Evolutionary conservation across 2,329 filamentous ascomycete species (phyloP).

Genomic region (Fusarium piperis): DNA sequence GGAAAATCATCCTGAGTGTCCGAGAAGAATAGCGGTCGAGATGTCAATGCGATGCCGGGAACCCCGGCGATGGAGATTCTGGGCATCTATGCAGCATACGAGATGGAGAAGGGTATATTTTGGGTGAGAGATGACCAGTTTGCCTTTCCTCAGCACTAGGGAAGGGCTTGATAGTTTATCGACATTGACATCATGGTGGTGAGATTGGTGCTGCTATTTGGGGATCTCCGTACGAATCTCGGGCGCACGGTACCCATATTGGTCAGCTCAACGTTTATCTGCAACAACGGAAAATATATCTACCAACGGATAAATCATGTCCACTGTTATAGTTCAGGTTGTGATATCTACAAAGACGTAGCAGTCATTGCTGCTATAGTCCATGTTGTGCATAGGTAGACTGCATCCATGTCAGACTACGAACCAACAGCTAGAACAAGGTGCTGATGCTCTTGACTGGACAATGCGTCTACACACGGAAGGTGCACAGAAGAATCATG

Average conservation of each 20-base stretch:
- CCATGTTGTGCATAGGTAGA: not conserved
- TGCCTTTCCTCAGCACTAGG: not conserved
- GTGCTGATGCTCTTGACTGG: not conserved
- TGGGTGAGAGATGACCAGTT: not conserved
- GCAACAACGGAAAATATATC: not conserved
- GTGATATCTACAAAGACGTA: not conserved
- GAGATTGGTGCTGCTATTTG: slow-evolving; percentile 31
- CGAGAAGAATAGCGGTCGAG: slow-evolving; percentile 5
- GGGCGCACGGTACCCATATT: slow-evolving; percentile 5
- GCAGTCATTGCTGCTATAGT: not conserved
- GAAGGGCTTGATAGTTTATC: slow-evolving; percentile 16
- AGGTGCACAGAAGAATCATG: not conserved
- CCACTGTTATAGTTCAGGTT: not conserved
- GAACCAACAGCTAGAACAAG: not conserved
- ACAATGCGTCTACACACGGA: not conserved
- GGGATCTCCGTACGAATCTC: not conserved
- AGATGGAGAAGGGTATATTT: slow-evolving; percentile 1
- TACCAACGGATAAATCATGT: not conserved
- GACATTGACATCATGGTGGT: slow-evolving; percentile 37
- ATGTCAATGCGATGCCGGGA: slow-evolving; percentile 7
- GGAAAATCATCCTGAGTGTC: not conserved
- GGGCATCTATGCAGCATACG: not conserved
- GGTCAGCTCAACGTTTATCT: not conserved
- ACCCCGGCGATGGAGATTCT: slow-evolving; percentile 7
- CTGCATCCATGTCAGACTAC: not conserved